Evolutionary conservation across 345 rosid genomes (phyloP).

Genomic region (Aethionema arabicum): DNA sequence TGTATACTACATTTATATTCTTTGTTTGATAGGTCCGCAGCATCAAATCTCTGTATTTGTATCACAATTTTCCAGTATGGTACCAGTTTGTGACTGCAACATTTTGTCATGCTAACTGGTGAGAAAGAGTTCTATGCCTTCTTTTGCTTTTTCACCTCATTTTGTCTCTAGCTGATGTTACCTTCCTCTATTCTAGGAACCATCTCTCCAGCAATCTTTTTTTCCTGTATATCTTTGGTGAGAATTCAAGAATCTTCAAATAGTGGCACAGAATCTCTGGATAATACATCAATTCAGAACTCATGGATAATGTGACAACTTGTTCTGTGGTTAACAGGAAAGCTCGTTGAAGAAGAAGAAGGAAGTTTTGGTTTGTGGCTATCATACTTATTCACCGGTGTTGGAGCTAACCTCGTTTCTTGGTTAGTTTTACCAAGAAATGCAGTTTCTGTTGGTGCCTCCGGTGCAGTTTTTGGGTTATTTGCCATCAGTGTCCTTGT

Average conservation of each 20-base stretch:
- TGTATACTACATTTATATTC: not conserved
- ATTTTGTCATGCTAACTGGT: slow-evolving; percentile 95
- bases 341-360: slow-evolving; percentile 96
- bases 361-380: slow-evolving; percentile 81
- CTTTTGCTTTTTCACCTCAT: not conserved
- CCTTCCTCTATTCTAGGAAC: slow-evolving; percentile 52
- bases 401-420: slow-evolving; percentile 87
- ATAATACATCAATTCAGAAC: slow-evolving; percentile 12
- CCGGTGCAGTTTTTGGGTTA: slow-evolving; percentile 91
- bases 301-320: slow-evolving; percentile 18
- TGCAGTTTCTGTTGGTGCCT: slow-evolving; percentile 89
- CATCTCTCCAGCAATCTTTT: slow-evolving; percentile 97
- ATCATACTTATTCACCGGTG: slow-evolving; percentile 75
- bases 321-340: slow-evolving; percentile 48
- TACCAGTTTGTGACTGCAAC: slow-evolving; percentile 91
- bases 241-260: slow-evolving; percentile 36
- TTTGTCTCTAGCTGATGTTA: slow-evolving; percentile 9
- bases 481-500: slow-evolving; percentile 89
- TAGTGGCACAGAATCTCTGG: not conserved
- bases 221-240: slow-evolving; percentile 94
- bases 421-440: slow-evolving; percentile 92
- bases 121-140: slow-evolving; percentile 34
- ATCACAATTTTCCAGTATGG: slow-evolving; percentile 79
- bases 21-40: slow-evolving; percentile 45
- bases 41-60: slow-evolving; percentile 69